Evolutionary conservation across 2,329 filamentous ascomycete genomes (phyloP).

Genomic region (Geoglossum cookeanum): DNA sequence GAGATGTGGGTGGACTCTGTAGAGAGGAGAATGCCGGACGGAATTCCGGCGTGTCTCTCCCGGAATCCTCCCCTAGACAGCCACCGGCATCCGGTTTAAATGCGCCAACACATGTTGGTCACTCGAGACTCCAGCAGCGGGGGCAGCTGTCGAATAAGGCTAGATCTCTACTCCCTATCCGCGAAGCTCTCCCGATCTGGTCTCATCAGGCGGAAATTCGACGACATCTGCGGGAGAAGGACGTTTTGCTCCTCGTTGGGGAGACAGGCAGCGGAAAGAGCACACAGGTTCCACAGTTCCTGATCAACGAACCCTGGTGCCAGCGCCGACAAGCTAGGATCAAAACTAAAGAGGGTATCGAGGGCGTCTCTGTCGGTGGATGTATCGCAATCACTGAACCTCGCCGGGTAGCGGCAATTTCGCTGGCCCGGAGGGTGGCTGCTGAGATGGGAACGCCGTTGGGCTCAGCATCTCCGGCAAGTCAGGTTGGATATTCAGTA

Average conservation of each 20-base stretch:
- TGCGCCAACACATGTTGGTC: neutral
- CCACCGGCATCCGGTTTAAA: neutral
- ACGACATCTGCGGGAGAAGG: constrained; percentile 38
- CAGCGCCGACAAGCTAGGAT: constrained; percentile 35
- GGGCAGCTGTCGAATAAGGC: constrained; percentile 24
- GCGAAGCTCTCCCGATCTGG: constrained; percentile 67
- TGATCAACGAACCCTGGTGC: constrained; percentile 67
- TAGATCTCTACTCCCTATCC: constrained; percentile 27
- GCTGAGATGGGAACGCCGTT: constrained; percentile 56
- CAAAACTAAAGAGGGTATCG: constrained; percentile 6
- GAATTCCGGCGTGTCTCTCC: neutral
- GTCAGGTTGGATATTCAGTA: constrained; percentile 76
- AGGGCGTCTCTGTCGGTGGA: constrained; percentile 36
- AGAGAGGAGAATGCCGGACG: neutral
- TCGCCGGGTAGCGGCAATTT: constrained; percentile 80
- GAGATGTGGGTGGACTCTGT: neutral
- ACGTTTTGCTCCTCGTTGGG: constrained; percentile 71
- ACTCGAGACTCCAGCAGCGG: neutral
- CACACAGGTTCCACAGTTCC: constrained; percentile 86
- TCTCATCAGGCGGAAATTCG: constrained; percentile 51
- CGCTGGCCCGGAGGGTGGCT: constrained; percentile 71
- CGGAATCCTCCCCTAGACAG: neutral
- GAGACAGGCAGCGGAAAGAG: constrained; percentile 95
- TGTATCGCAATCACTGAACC: constrained; percentile 91
- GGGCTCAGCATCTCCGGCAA: constrained; percentile 36